These are phyloP conservation scores for Coleophoma eucalyptorum DNA, from an alignment of 2,329 filamentous ascomycete species.

Conservation along the genomic window DNA sequence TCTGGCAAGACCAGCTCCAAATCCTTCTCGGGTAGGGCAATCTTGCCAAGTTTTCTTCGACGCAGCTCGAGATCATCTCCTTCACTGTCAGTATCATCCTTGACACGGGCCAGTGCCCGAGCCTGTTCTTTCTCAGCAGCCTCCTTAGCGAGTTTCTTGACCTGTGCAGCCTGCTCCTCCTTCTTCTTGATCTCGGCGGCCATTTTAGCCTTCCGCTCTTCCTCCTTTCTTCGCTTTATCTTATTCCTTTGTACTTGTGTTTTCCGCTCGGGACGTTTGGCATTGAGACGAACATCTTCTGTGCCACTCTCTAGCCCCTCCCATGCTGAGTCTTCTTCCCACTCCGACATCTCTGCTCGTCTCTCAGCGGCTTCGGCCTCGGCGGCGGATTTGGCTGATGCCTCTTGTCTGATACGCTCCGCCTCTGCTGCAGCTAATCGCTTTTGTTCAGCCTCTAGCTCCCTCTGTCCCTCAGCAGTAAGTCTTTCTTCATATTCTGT, in stretches of 20 bases:
- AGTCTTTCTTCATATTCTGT: conserved; percentile 80
- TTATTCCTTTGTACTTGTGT: conserved; percentile 84
- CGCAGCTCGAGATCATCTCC: conserved; percentile 63
- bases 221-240: conserved; percentile 82
- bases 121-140: conserved; percentile 54
- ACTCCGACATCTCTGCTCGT: conserved; percentile 61
- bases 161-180: conserved; percentile 65
- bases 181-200: conserved; percentile 71
- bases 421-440: conserved; percentile 64
- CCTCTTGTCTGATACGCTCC: conserved; percentile 64
- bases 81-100: conserved; percentile 48
- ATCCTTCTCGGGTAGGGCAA: conserved; percentile 71
- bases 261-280: conserved; percentile 80
- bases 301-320: conserved; percentile 82
- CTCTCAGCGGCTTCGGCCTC: conserved; percentile 72
- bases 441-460: conserved; percentile 73
- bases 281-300: conserved; percentile 60
- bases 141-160: conserved; percentile 67
- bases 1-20: conserved; percentile 80
- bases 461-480: conserved; percentile 71
- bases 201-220: conserved; percentile 72
- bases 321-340: conserved; percentile 89
- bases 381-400: conserved; percentile 65
- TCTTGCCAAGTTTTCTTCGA: conserved; percentile 70
- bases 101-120: conserved; percentile 38